These are phyloP conservation scores for Inga leiocalycina DNA, from an alignment of 306 rosid species.

Conservation along the genomic window DNA sequence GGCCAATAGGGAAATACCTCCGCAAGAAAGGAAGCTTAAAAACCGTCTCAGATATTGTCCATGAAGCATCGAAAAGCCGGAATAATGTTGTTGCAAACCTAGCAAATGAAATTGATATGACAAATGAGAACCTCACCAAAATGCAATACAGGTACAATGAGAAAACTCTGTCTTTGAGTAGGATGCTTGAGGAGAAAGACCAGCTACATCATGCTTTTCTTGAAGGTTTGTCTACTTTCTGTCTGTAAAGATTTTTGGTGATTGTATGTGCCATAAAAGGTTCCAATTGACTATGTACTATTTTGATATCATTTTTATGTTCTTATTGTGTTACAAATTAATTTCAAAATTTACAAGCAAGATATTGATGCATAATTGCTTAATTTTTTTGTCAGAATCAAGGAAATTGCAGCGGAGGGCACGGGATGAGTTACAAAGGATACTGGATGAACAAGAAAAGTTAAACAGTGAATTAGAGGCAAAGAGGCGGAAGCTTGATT, in stretches of 20 bases:
- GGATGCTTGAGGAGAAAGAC: conserved; percentile 89
- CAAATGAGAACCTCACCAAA: conserved; percentile 67
- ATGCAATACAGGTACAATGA: conserved; percentile 71
- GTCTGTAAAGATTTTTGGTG: conserved; percentile 17
- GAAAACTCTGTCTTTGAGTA: conserved; percentile 75
- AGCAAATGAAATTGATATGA: conserved; percentile 66
- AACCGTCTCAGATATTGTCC: conserved; percentile 77
- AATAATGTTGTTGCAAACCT: conserved; percentile 66
- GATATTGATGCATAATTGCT: conserved; percentile 17
- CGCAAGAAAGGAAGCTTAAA: conserved; percentile 75
- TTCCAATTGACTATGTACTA: not conserved
- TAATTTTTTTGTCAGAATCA: conserved; percentile 55
- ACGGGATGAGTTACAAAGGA: conserved; percentile 61
- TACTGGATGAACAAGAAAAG: conserved; percentile 83
- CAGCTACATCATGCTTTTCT: conserved; percentile 67
- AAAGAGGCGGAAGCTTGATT: conserved; percentile 77
- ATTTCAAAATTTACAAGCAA: not conserved
- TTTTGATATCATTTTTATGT: conserved; percentile 3
- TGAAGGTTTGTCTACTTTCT: conserved; percentile 62
- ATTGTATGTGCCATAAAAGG: not conserved
- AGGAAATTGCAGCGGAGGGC: conserved; percentile 78
- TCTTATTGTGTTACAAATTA: not conserved
- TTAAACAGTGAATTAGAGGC: conserved; percentile 73
- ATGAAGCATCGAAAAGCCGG: conserved; percentile 69
- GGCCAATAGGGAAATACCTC: conserved; percentile 78